Conservation (phyloP, 306 rosid species). For the Pueraria montana region DNA sequence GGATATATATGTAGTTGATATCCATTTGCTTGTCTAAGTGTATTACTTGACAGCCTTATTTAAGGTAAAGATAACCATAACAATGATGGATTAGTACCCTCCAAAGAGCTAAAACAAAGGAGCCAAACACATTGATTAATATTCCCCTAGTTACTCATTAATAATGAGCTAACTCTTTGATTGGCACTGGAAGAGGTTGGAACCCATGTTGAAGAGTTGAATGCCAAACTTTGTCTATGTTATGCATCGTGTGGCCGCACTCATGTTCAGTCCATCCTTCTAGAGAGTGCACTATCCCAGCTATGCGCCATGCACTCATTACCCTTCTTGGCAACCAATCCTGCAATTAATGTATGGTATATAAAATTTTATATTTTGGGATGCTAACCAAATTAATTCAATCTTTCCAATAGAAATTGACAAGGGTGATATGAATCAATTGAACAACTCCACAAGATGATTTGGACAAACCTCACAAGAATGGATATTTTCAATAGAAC, state of each 20-base stretch:
- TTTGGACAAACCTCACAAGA: constrained; percentile 77
- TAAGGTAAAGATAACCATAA: background rate
- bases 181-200: constrained; percentile 52
- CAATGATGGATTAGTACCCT: background rate
- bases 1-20: background rate
- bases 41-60: background rate
- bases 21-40: background rate
- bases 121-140: background rate
- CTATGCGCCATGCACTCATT: constrained; percentile 91
- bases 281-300: constrained; percentile 69
- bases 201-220: constrained; percentile 82
- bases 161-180: constrained; percentile 25
- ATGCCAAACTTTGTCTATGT: constrained; percentile 68
- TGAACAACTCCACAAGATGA: background rate
- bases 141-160: background rate
- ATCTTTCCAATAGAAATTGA: background rate
- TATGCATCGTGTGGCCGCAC: constrained; percentile 58
- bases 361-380: background rate
- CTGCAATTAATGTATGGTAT: constrained; percentile 25
- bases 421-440: background rate
- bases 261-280: constrained; percentile 82
- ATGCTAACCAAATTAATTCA: background rate
- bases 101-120: background rate
- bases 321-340: constrained; percentile 81
- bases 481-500: constrained; percentile 63